Conservation (phyloP, 352 stramenopile species). For the Phytophthora tentaculata region DNA sequence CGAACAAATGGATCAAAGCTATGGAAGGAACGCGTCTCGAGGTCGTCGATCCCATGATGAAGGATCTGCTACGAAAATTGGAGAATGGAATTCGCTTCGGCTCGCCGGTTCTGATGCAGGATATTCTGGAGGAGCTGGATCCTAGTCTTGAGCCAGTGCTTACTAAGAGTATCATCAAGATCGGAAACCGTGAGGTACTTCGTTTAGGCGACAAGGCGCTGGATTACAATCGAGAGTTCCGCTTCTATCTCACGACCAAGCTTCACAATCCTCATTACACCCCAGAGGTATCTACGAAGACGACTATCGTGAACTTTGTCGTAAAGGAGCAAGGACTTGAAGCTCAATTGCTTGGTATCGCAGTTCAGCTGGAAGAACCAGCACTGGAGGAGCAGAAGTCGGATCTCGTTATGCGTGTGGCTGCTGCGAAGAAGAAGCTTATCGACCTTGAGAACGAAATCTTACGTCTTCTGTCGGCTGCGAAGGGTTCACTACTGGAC, state of each 20-base stretch:
- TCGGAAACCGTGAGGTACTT: constrained; percentile 94
- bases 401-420: constrained; percentile 91
- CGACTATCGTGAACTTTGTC: constrained; percentile 96
- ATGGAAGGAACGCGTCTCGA: constrained; percentile 91
- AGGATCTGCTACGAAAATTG: constrained; percentile 93
- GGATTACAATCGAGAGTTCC: constrained; percentile 95
- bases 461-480: constrained; percentile 89
- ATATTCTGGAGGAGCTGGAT: constrained; percentile 96
- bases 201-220: constrained; percentile 95
- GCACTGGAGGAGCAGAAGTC: constrained; percentile 95
- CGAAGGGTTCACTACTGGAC: constrained; percentile 93
- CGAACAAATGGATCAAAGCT: constrained; percentile 97
- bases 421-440: constrained; percentile 94
- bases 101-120: constrained; percentile 93
- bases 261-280: constrained; percentile 96
- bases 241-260: constrained; percentile 97
- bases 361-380: constrained; percentile 94
- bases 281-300: constrained; percentile 95
- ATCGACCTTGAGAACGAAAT: constrained; percentile 97
- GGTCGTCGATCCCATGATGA: constrained; percentile 95
- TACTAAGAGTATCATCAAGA: constrained; percentile 95
- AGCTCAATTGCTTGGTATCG: constrained; percentile 93
- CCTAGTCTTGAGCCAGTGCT: constrained; percentile 94
- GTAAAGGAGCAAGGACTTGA: constrained; percentile 96
- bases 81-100: constrained; percentile 96